These are phyloP conservation scores for Actinomortierella wolfii DNA, from an alignment of 371 early-diverging fungal genomes.

Conservation along the genomic window DNA sequence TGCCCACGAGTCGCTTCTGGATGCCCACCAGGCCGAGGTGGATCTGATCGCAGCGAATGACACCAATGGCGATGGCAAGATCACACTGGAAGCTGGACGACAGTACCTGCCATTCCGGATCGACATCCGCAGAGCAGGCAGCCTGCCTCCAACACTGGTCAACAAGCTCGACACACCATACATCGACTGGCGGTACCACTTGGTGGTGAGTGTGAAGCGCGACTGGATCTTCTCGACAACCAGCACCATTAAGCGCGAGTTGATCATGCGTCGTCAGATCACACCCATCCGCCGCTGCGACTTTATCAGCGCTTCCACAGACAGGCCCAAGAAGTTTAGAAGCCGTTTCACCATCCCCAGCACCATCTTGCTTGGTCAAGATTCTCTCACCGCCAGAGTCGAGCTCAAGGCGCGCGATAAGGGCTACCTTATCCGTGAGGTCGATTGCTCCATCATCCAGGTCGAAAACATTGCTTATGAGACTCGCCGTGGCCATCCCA, in stretches of 20 bases:
- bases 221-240: slow-evolving; percentile 39
- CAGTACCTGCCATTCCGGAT: slow-evolving; percentile 43
- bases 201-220: slow-evolving; percentile 34
- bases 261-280: slow-evolving; percentile 41
- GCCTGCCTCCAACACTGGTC: slow-evolving; percentile 41
- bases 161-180: slow-evolving; percentile 44
- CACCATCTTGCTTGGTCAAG: slow-evolving; percentile 33
- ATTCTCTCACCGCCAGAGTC: slow-evolving; percentile 20
- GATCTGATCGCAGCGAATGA: slow-evolving; percentile 44
- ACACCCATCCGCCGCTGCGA: slow-evolving; percentile 9
- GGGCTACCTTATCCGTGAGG: slow-evolving; percentile 39
- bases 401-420: slow-evolving; percentile 42
- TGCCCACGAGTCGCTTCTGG: slow-evolving; percentile 20
- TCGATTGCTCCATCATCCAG: slow-evolving; percentile 39
- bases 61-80: slow-evolving; percentile 27
- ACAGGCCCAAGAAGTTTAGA: slow-evolving; percentile 30
- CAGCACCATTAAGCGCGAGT: slow-evolving; percentile 34
- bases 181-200: slow-evolving; percentile 46
- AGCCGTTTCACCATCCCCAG: slow-evolving; percentile 35
- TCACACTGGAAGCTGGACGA: slow-evolving; percentile 24
- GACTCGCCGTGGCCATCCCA: slow-evolving; percentile 22
- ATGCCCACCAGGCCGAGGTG: slow-evolving; percentile 2
- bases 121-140: slow-evolving; percentile 22
- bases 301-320: slow-evolving; percentile 23
- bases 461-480: slow-evolving; percentile 30